A percentile compares a stretch with the other conserved stretches of the same genome.
Conservation (phyloP, 2,329 filamentous ascomycete species). For the Esteya vermicola region DNA sequence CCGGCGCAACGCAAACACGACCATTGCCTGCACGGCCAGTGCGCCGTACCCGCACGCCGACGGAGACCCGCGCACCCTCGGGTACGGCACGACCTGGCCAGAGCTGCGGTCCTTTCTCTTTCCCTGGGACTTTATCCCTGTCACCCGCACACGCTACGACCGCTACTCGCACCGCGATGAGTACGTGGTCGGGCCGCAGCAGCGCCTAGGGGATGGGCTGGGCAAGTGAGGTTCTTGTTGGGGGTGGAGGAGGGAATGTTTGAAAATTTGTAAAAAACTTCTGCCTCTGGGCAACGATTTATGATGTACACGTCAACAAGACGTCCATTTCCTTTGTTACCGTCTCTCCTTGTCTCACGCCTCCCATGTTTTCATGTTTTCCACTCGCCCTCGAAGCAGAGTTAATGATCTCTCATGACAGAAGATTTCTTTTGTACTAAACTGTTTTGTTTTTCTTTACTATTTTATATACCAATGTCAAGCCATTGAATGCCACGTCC, state of each 20-base stretch:
- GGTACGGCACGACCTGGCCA: slow-evolving; percentile 10
- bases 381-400: too few species aligned
- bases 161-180: slow-evolving; percentile 10
- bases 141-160: slow-evolving; percentile 7
- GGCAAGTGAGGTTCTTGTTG: background rate
- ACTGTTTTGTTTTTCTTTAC: too few species aligned
- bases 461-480: too few species aligned
- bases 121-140: slow-evolving; percentile 9
- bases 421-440: too few species aligned
- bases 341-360: too few species aligned
- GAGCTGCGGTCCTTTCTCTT: slow-evolving; percentile 10
- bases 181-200: slow-evolving; percentile 7
- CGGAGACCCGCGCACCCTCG: slow-evolving; percentile 9
- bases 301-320: too few species aligned
- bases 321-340: too few species aligned
- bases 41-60: slow-evolving; percentile 5
- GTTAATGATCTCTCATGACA: too few species aligned
- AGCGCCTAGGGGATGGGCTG: background rate
- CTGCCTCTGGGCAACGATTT: too few species aligned
- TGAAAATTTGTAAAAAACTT: too few species aligned
- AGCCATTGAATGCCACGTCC: too few species aligned
- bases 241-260: background rate
- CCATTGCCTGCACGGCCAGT: background rate
- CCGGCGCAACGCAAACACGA: slow-evolving; percentile 3
- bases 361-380: too few species aligned